Evolutionary conservation across 805 yeast species (phyloP), one percentile per base, ranked within the genome.

Genomic region (Metschnikowia dekortorum): DNA sequence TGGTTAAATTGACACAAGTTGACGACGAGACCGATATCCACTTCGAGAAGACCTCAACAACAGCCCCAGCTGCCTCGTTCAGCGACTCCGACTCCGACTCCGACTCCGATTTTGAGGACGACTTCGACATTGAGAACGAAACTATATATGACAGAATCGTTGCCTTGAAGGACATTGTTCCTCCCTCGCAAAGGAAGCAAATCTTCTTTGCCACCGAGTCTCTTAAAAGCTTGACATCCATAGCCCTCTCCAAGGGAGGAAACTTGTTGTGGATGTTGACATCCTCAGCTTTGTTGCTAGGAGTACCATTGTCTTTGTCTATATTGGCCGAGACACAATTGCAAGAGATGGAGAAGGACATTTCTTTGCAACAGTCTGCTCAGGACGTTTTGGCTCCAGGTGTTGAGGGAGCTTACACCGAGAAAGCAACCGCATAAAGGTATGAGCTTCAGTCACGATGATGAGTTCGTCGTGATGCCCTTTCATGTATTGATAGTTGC

Each of bases 261-360:
- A 79, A 80, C 59, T 74, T 87, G 37, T 77, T 91, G 58, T 94
- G 98, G 98, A 79, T 86, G 53, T 57, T 89, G 50, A 83, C 97
- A 10, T 84, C 98, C 10, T 81, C 94, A 39, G 83, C 88, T 39
- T 74, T 94, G 61, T 79, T 94, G 55, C 75, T 94, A 61, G 97
- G 97, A 67, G 96, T 90, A 43, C 99, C 99, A 56, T 79, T 89
- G 61, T 84, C 96, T 8, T 76, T 94, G 61, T 85, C 96, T 47
- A 87, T 94, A 61, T 78, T 94, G 62, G 84, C 90, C 53, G 97
- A 92, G 75, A 95, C 90, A 67, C 97, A 92, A 75, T 80, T 91
- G 68, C 83, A 85, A 66, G 97, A 91, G 74, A 80, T 89, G 85
- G 97, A 91, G 76, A 89, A 87, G 75, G 94, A 90, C 66, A 84